Evolutionary conservation across 2,329 filamentous ascomycete genomes (phyloP), one percentile per base, ranked within the genome.

Genomic region (Xylariaceae sp.): DNA sequence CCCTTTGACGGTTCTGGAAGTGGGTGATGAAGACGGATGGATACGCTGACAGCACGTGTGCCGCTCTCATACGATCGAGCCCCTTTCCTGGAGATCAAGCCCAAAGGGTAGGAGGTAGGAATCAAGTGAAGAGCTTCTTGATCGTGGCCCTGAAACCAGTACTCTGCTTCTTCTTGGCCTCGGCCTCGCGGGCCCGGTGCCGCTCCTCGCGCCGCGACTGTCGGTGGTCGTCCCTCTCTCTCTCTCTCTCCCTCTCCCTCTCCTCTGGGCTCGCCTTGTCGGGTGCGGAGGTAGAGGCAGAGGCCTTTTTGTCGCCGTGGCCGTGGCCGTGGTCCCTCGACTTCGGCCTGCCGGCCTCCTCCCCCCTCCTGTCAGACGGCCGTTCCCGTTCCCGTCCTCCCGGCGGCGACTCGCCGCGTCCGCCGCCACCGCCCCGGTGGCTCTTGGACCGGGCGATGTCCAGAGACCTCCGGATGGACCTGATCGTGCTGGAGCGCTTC

Each of bases 401-500:
- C n/a, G n/a, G n/a, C n/a, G n/a, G n/a, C n/a, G n/a, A n/a, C n/a
- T n/a, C n/a, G n/a, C n/a, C n/a, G n/a, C n/a, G n/a, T n/a, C n/a
- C n/a, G n/a, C n/a, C n/a, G n/a, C n/a, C n/a, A n/a, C n/a, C n/a
- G 13, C 15, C 18, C 6, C 14, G 9, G 9, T 11, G 9, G 22
- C 37, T 44, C 26, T 33, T 40, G 13, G 35, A 31, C n/a, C 37
- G 42, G 4, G 37, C 33, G 2, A 29, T n/a, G 6, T 44, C 36
- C 13, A n/a, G 21, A 1, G 37, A 36, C 25, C 29, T 29, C 7
- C 31, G 25, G 17, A 26, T 23, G 13, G 52, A 55, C 19, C 52
- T 55, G 10, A 46, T 45, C 3, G 56, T 55, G 33, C 42, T 52
- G 5, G 50, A 51, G 12, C 61, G 56, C 40, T 55, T 62, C 2